Conservation (phyloP, 2,329 filamentous ascomycete species). For the Pseudohalonectria lignicola region DNA sequence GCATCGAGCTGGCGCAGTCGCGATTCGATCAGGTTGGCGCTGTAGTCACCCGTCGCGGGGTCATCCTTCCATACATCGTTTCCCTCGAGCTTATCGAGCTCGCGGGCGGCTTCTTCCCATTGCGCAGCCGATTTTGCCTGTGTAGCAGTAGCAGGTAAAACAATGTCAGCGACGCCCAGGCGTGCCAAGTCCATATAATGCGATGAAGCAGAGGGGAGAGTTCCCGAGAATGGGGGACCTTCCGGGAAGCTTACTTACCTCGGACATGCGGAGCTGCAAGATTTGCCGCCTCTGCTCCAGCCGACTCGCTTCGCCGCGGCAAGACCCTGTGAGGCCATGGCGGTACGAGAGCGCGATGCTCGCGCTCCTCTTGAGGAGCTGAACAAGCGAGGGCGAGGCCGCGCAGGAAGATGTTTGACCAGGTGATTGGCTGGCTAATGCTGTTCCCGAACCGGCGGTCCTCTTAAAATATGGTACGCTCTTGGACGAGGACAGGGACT, state of each 20-base stretch:
- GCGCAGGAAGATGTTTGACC: too few relatives aligned
- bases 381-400: too few relatives aligned
- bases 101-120: constrained; percentile 65
- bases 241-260: too few relatives aligned
- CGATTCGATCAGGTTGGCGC: constrained; percentile 50
- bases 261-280: constrained; percentile 7
- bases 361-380: background rate
- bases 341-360: background rate
- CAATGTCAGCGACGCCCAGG: too few relatives aligned
- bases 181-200: too few relatives aligned
- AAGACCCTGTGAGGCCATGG: background rate
- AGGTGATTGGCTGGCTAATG: too few relatives aligned
- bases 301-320: background rate
- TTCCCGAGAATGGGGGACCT: too few relatives aligned
- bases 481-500: too few relatives aligned
- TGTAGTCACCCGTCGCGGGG: constrained; percentile 47
- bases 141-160: background rate
- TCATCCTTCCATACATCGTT: constrained; percentile 75
- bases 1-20: constrained; percentile 66
- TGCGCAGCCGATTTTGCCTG: constrained; percentile 58
- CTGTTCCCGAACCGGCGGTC: too few relatives aligned
- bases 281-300: constrained; percentile 5
- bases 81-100: constrained; percentile 69
- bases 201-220: too few relatives aligned
- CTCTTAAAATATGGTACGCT: too few relatives aligned